Conservation (phyloP, 305 asterid genomes). For the Vinca major region DNA sequence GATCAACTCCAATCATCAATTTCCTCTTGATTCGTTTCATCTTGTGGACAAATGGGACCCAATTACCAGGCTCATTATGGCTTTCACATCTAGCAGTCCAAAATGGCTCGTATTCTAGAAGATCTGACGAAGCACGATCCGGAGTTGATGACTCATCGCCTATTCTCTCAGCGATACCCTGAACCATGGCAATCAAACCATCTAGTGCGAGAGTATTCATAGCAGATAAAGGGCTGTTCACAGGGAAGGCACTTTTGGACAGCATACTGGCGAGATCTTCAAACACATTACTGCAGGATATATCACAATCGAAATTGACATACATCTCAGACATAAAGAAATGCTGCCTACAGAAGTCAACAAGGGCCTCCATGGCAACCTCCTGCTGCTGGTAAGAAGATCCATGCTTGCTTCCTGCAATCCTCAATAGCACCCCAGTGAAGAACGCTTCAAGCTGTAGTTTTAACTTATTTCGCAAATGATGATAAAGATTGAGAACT, state of each 20-base stretch:
- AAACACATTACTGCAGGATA: conserved; percentile 72
- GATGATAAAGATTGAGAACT: conserved; percentile 84
- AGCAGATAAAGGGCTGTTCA: conserved; percentile 74
- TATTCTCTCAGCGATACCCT: conserved; percentile 73
- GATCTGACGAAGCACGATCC: conserved; percentile 31
- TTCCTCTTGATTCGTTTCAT: conserved; percentile 67
- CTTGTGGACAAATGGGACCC: conserved; percentile 74
- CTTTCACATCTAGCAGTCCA: conserved; percentile 62
- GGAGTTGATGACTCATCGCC: conserved; percentile 46
- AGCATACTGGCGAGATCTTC: conserved; percentile 75
- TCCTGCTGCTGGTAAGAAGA: conserved; percentile 91
- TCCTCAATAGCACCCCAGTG: conserved; percentile 67
- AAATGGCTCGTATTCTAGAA: conserved; percentile 52
- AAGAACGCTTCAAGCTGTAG: conserved; percentile 84
- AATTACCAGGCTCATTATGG: conserved; percentile 48
- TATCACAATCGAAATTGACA: conserved; percentile 90
- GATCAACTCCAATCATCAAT: conserved; percentile 76
- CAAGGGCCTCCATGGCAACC: conserved; percentile 95
- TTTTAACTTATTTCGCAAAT: conserved; percentile 65
- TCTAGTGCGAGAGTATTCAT: conserved; percentile 81
- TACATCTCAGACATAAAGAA: conserved; percentile 68
- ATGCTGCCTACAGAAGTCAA: conserved; percentile 93
- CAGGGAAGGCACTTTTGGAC: conserved; percentile 89
- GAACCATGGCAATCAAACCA: conserved; percentile 79
- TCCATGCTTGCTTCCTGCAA: conserved; percentile 71